Conservation (phyloP, 2,329 filamentous ascomycete genomes). For the Claviceps fusiformis region DNA sequence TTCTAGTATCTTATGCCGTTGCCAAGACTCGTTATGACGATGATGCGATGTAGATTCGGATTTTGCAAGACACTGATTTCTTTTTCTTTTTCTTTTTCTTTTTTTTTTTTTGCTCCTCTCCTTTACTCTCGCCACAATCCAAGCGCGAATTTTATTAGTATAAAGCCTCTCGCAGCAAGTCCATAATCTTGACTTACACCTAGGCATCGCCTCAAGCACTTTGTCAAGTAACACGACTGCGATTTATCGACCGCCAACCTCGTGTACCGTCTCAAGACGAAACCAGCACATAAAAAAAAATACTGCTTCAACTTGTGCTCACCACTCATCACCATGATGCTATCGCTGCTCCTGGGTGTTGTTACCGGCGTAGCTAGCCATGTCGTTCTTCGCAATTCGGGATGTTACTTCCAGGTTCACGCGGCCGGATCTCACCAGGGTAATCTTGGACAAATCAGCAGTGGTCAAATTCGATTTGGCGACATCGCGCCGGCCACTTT, state of each 20-base stretch:
- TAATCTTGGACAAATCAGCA: slow-evolving; percentile 43
- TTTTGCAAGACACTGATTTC: neutral
- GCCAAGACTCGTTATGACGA: neutral
- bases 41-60: neutral
- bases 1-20: neutral
- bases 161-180: neutral
- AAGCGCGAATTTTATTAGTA: neutral
- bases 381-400: slow-evolving; percentile 7
- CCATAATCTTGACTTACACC: neutral
- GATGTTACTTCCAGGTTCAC: slow-evolving; percentile 32
- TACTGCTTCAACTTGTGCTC: neutral
- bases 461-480: slow-evolving; percentile 43
- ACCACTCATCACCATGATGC: neutral
- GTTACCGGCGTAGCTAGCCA: slow-evolving; percentile 7
- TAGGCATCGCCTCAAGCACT: neutral
- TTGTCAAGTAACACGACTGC: neutral
- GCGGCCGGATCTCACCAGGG: slow-evolving; percentile 34
- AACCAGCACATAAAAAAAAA: neutral
- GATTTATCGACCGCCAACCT: neutral
- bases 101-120: no score
- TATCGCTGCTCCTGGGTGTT: slow-evolving; percentile 7
- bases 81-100: no score
- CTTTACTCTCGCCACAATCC: no score
- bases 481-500: slow-evolving; percentile 35
- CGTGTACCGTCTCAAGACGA: neutral